Base-by-base conservation (phyloP, 2,329 filamentous ascomycete genomes). In the Rutstroemia sp. region DNA sequence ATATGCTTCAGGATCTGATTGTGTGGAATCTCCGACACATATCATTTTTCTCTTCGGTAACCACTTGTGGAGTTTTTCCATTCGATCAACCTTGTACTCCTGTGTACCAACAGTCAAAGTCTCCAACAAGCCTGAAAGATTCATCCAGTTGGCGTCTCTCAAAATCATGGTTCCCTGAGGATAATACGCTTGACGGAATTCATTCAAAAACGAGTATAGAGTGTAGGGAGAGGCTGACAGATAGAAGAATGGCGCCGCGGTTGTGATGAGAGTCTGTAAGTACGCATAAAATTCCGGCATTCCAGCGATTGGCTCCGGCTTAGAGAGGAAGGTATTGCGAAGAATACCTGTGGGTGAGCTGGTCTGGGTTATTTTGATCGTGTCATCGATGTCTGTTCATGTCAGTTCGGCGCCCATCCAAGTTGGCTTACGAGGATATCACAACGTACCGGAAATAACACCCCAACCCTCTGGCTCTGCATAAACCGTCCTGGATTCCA, bases 201-300 rank as follows among this genome's bases (percentile, higher is more conserved):
- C 71, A 56, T 80, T 84, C 23, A 97, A 78, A 72, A 96, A 94
- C 0, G 89, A 87, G 68, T 96, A 96, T 9, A 97, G 80, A 65
- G 95, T 96, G 75, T 96, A 96, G 0, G 92, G 92, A 0, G 91
- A 95, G 0, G 92, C 92, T 0, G 89, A 95, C 48, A 97, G 80
- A 71, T 97, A 97, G 76, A 95, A 96, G 79, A 89, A 96, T 0
- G 90, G 81, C 1, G 90, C 86, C 8, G 21, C 16, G 8, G 78
- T 67, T 1, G 76, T 74, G 23, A 84, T 65, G 4, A 76, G 63
- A 5, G 72, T 70, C 46, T 84, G 75, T 10, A 95, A 76, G 55
- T 85, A 77, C 21, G 75, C 72, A 73, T 96, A 96, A 0, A 96
- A 78, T 64, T 89, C 84, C 0, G 91, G 88, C 90, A 96, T 96